Evolutionary conservation across 306 rosid species (phyloP).

Genomic region (Prunus mongolica): DNA sequence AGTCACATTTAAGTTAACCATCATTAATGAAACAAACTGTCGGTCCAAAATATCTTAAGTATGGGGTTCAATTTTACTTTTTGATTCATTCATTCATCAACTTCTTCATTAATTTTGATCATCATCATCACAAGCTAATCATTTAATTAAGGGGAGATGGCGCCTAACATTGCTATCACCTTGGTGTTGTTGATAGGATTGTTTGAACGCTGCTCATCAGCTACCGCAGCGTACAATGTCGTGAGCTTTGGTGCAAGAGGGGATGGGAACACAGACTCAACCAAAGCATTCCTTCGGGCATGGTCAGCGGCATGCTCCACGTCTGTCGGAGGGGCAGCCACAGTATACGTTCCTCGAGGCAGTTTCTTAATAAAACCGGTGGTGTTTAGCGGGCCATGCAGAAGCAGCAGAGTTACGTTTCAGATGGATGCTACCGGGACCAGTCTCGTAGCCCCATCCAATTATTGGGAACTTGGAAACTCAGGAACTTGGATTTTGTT

Average conservation of each 20-base stretch:
- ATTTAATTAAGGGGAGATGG: not conserved
- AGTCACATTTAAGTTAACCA: not conserved
- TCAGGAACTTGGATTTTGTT: conserved; percentile 26
- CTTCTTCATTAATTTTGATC: not conserved
- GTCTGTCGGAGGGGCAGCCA: not conserved
- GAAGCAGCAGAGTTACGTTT: conserved; percentile 16
- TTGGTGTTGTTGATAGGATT: not conserved
- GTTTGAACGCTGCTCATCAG: not conserved
- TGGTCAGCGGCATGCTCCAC: conserved; percentile 19
- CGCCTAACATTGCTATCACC: not conserved
- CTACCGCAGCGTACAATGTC: conserved; percentile 19
- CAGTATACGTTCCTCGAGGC: conserved; percentile 26
- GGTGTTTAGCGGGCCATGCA: conserved; percentile 22
- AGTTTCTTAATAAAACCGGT: conserved; percentile 2
- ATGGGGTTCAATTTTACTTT: not conserved
- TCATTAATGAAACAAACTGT: not conserved
- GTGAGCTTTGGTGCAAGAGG: conserved; percentile 24
- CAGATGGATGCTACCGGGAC: conserved; percentile 16
- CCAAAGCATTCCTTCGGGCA: conserved; percentile 21
- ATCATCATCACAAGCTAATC: not conserved
- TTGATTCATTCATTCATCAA: not conserved
- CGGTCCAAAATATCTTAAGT: not conserved
- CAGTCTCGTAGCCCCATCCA: conserved; percentile 25
- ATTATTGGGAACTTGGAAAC: conserved; percentile 21
- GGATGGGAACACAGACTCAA: conserved; percentile 20